Evolutionary conservation across 2,329 filamentous ascomycete species (phyloP).

Genomic region (Annulohypoxylon truncatum): DNA sequence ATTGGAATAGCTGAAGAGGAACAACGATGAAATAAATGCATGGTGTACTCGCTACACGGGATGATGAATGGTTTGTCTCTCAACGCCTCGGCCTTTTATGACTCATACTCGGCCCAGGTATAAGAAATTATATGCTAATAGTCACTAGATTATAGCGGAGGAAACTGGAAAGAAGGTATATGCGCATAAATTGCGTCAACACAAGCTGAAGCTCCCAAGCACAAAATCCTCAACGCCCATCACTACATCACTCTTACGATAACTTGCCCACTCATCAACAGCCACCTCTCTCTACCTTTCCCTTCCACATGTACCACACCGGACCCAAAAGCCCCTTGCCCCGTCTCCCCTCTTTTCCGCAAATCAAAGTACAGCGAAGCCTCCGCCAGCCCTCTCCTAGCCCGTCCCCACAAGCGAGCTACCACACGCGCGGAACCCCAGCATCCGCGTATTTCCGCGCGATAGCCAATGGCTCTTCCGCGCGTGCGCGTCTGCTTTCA

Average conservation of each 20-base stretch:
- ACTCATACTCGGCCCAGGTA: neutral
- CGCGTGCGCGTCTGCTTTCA: neutral
- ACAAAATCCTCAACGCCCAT: neutral
- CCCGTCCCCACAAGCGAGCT: neutral
- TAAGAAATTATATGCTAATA: neutral
- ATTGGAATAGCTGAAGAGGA: too few species aligned
- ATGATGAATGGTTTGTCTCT: neutral
- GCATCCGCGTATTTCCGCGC: neutral
- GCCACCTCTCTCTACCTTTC: neutral
- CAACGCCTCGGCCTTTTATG: neutral
- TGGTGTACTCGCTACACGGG: too few species aligned
- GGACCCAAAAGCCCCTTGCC: neutral
- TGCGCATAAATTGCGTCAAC: neutral
- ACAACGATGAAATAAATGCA: too few species aligned
- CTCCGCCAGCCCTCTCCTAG: neutral
- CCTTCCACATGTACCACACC: neutral
- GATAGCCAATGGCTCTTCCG: slow-evolving; percentile 24
- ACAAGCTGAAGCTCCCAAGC: neutral
- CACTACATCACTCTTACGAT: neutral
- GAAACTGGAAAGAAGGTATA: neutral
- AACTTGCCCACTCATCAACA: neutral
- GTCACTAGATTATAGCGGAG: neutral
- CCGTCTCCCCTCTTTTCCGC: neutral
- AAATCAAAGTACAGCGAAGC: slow-evolving; percentile 12
- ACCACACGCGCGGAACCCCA: neutral